phyloP scores from a whole-genome alignment of 257 asterid genomes.

The Solanum gandarillasii region DNA sequence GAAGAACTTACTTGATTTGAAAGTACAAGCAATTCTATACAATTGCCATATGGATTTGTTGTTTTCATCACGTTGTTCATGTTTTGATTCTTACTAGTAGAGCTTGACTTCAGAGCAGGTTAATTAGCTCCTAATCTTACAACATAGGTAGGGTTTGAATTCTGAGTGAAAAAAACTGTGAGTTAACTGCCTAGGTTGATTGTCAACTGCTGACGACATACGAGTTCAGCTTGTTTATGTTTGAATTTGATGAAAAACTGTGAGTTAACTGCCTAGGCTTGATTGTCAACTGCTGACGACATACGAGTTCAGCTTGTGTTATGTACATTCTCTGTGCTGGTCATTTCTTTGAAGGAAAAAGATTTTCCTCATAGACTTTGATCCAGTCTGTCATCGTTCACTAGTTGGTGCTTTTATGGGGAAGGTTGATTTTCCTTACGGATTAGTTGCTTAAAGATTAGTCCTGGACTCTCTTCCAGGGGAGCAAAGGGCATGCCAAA shows the following conservation, averaged over 20 bases:
- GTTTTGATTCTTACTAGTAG: neutral
- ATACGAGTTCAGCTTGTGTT: neutral
- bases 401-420: neutral
- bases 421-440: neutral
- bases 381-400: neutral
- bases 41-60: neutral
- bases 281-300: neutral
- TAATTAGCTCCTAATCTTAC: neutral
- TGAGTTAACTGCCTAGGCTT: neutral
- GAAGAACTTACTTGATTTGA: neutral
- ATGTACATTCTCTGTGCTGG: neutral
- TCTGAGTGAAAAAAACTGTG: neutral
- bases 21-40: neutral
- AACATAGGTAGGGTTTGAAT: neutral
- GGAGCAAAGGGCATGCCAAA: neutral
- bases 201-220: neutral
- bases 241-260: no score
- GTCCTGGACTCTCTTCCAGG: neutral
- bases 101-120: neutral
- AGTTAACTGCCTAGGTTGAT: neutral
- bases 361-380: neutral
- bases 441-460: neutral
- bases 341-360: neutral
- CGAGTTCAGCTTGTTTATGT: neutral
- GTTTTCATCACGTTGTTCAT: neutral